phyloP scores from a whole-genome alignment of 805 yeast genomes.

The Maudiozyma saulgeensis region DNA sequence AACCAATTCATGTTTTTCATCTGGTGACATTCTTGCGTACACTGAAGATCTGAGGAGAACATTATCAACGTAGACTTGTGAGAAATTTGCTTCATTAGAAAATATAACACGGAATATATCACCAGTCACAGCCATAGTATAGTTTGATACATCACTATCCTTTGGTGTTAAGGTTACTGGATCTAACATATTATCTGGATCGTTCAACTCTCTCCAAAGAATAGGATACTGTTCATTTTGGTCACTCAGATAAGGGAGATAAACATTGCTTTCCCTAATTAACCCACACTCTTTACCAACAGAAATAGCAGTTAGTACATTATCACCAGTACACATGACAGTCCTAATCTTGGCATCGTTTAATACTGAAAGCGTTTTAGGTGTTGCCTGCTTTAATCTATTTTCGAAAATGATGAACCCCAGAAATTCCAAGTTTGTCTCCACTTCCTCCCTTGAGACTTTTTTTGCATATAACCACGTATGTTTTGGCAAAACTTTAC shows the following conservation, averaged over 20 bases:
- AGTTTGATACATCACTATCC: conserved; percentile 31
- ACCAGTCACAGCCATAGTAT: conserved; percentile 81
- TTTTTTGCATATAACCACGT: conserved; percentile 44
- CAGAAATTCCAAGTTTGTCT: conserved; percentile 56
- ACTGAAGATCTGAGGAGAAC: conserved; percentile 66
- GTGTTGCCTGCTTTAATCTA: conserved; percentile 66
- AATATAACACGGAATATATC: conserved; percentile 77
- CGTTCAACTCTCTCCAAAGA: conserved; percentile 59
- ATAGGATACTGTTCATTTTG: conserved; percentile 28
- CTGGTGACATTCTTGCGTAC: conserved; percentile 98
- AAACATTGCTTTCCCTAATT: conserved; percentile 41
- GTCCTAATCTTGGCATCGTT: conserved; percentile 67
- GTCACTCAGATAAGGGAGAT: conserved; percentile 51
- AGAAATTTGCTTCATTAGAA: conserved; percentile 28
- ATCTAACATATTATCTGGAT: conserved; percentile 51
- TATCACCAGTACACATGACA: conserved; percentile 97
- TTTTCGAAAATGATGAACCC: conserved; percentile 94
- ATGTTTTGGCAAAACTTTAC: conserved; percentile 38
- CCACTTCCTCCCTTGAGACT: conserved; percentile 55
- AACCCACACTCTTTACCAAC: conserved; percentile 82
- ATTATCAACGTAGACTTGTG: conserved; percentile 37
- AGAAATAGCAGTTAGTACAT: conserved; percentile 85
- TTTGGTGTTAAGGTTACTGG: conserved; percentile 49
- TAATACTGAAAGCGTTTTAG: conserved; percentile 48
- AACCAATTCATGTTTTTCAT: conserved; percentile 93